A percentile compares a stretch with the other conserved stretches of the same genome.
These are phyloP conservation scores for Lavandula angustifolia DNA, from an alignment of 257 asterid species.

Conservation along the genomic window DNA sequence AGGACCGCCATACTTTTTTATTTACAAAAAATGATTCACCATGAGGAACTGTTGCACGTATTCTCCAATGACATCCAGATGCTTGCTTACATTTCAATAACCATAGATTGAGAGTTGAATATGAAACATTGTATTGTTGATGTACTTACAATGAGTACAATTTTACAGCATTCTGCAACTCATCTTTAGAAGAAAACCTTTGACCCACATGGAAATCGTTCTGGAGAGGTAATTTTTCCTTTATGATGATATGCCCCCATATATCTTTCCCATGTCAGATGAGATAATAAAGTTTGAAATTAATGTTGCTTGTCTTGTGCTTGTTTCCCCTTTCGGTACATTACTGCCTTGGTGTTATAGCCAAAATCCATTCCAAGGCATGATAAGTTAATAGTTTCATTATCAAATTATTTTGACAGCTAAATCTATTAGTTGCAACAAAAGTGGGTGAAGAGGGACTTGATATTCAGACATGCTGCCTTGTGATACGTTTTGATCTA, in stretches of 20 bases:
- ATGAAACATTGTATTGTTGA: too few species aligned
- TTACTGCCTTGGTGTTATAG: constrained; percentile 1
- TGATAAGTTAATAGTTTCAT: constrained; percentile 16
- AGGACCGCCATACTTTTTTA: too few species aligned
- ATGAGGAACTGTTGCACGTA: too few species aligned
- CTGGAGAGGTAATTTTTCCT: constrained; percentile 81
- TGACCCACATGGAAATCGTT: too few species aligned
- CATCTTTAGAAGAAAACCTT: too few species aligned
- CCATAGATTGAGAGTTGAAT: too few species aligned
- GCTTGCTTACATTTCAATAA: too few species aligned
- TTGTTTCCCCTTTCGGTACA: constrained; percentile 14
- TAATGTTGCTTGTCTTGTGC: constrained; percentile 22
- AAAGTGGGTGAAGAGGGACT: constrained; percentile 99
- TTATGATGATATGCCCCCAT: constrained; percentile 7
- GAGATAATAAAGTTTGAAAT: background rate
- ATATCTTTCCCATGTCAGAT: constrained; percentile 5
- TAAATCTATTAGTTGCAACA: constrained; percentile 91
- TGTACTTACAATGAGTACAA: too few species aligned
- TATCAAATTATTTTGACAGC: constrained; percentile 53
- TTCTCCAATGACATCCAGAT: too few species aligned
- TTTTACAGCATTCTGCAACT: too few species aligned
- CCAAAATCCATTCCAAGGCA: constrained; percentile 5
- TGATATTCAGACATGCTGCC: constrained; percentile 99
- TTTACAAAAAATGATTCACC: too few species aligned
- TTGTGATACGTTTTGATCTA: constrained; percentile 96